Conservation (phyloP, 441 rosid genomes). For the Brassica balearica region DNA sequence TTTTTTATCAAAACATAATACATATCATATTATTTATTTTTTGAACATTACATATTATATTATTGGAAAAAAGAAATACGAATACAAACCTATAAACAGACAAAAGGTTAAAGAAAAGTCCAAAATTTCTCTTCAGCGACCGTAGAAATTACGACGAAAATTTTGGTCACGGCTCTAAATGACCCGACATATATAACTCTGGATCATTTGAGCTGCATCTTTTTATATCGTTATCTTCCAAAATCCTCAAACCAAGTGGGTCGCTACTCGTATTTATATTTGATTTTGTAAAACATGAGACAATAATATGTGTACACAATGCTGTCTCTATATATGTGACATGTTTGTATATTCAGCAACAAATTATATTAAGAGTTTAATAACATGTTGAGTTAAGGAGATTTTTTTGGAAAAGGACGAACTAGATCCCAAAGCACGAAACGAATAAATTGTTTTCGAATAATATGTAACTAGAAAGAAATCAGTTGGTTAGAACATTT, state of each 20-base stretch:
- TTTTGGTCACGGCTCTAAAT: constrained; percentile 42
- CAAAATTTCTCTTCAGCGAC: constrained; percentile 36
- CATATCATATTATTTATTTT: no score
- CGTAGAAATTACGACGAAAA: constrained; percentile 37
- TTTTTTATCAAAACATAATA: no score
- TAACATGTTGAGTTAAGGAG: background rate
- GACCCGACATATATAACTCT: constrained; percentile 48
- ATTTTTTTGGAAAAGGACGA: background rate
- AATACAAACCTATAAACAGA: constrained; percentile 24
- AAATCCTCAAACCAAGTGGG: constrained; percentile 38
- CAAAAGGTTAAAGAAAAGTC: constrained; percentile 40
- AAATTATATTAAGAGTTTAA: background rate
- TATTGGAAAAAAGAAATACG: background rate
- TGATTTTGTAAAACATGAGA: constrained; percentile 18
- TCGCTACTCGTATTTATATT: constrained; percentile 33
- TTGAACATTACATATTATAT: no score
- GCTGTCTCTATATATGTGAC: constrained; percentile 44
- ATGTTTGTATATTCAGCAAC: constrained; percentile 43
- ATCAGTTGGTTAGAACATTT: background rate
- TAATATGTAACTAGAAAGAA: background rate
- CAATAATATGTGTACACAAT: constrained; percentile 20
- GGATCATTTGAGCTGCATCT: constrained; percentile 28
- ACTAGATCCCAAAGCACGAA: constrained; percentile 28
- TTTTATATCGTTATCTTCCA: constrained; percentile 36
- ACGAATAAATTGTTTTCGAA: background rate